Percentiles rank a stretch among this genome's conserved stretches.
phyloP scores from a whole-genome alignment of 208 protist genomes.

The Leishmania major region DNA sequence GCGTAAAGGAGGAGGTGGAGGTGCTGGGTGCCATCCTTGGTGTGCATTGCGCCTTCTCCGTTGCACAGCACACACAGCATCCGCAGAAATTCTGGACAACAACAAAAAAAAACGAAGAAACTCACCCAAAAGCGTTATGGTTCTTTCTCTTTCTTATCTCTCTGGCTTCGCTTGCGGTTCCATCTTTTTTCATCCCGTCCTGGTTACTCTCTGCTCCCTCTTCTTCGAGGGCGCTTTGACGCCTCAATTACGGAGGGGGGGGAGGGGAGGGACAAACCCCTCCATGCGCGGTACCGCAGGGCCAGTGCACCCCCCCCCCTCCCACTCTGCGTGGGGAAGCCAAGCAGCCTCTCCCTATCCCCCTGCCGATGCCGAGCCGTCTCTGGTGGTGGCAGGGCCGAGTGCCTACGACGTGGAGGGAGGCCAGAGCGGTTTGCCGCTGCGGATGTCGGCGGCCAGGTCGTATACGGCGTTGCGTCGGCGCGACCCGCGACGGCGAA shows the following conservation, averaged over 20 bases:
- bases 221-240: not conserved
- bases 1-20: not conserved
- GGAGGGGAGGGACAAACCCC: no score
- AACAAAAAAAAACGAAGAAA: not conserved
- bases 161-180: not conserved
- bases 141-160: not conserved
- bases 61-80: not conserved
- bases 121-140: not conserved
- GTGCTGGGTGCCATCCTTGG: not conserved
- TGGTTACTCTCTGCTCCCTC: not conserved
- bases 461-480: no score
- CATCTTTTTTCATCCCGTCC: not conserved
- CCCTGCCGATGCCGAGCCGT: no score
- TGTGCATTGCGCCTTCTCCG: not conserved
- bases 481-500: no score
- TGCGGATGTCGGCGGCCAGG: no score
- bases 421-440: no score
- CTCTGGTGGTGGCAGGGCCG: no score
- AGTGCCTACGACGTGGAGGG: no score
- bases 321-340: no score
- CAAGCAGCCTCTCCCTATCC: no score
- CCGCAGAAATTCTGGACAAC: not conserved
- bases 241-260: not conserved
- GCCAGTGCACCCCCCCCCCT: not conserved
- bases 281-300: not conserved